Evolutionary conservation across 2,329 filamentous ascomycete species (phyloP).

Genomic region (Trichoderma arundinaceum): DNA sequence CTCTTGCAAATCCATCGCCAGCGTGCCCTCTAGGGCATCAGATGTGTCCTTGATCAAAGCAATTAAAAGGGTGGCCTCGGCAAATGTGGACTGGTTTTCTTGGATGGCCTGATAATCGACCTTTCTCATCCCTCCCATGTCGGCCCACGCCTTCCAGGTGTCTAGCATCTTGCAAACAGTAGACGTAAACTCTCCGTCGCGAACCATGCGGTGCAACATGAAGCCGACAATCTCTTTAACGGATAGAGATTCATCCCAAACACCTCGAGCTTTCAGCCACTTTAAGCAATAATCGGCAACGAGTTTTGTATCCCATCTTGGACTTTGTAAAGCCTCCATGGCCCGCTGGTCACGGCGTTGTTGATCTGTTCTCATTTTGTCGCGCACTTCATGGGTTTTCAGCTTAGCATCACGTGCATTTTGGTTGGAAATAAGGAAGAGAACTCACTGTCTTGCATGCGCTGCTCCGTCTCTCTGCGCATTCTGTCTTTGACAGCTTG

Average conservation of each 20-base stretch:
- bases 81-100: slow-evolving; percentile 51
- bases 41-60: slow-evolving; percentile 55
- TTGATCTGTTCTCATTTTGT: slow-evolving; percentile 46
- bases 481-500: slow-evolving; percentile 50
- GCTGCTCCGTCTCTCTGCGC: slow-evolving; percentile 50
- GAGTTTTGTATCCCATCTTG: slow-evolving; percentile 57
- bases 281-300: slow-evolving; percentile 52
- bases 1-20: slow-evolving; percentile 60
- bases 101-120: slow-evolving; percentile 51
- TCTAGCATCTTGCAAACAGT: slow-evolving; percentile 54
- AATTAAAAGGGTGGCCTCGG: slow-evolving; percentile 55
- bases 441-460: slow-evolving; percentile 54
- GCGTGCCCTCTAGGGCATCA: slow-evolving; percentile 52
- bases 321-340: slow-evolving; percentile 59
- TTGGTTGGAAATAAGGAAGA: background rate
- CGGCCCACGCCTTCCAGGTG: slow-evolving; percentile 60
- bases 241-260: slow-evolving; percentile 37
- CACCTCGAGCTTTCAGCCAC: slow-evolving; percentile 49
- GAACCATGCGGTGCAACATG: slow-evolving; percentile 59
- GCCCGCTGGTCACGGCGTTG: slow-evolving; percentile 54
- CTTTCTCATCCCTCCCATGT: slow-evolving; percentile 59
- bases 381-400: slow-evolving; percentile 47
- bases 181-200: slow-evolving; percentile 52
- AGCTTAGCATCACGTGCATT: background rate
- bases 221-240: slow-evolving; percentile 53